A percentile compares a stretch with the other conserved stretches of the same genome.
These are phyloP conservation scores for Poteriospumella lacustris DNA, from an alignment of 108 stramenopile species.

Conservation along the genomic window DNA sequence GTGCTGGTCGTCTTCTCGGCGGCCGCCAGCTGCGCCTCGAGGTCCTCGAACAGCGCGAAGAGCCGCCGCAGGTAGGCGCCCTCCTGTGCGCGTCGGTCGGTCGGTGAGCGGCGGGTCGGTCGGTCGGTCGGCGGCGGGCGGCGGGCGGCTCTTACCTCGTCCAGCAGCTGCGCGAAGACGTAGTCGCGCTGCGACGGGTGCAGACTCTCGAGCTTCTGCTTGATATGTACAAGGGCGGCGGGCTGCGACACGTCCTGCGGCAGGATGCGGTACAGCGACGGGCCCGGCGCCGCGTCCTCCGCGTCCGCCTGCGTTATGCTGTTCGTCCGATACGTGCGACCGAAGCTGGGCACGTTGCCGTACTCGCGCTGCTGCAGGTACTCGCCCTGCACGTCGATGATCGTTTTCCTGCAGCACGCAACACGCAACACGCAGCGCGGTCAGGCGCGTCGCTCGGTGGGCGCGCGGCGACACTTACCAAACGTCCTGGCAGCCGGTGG, in stretches of 20 bases:
- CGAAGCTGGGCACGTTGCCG: background rate
- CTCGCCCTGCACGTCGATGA: background rate
- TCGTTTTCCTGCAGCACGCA: background rate
- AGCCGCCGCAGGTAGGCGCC: background rate
- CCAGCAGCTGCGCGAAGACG: background rate
- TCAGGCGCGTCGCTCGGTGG: background rate
- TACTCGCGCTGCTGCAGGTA: background rate
- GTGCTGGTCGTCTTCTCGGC: too few species aligned
- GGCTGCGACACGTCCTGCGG: background rate
- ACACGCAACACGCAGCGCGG: background rate
- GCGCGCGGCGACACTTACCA: background rate
- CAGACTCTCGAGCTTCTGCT: background rate
- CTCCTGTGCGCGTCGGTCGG: too few species aligned
- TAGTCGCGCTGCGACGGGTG: constrained; percentile 1
- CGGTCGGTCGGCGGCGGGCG: too few species aligned
- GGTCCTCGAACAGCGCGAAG: background rate
- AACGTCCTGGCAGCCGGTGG: background rate
- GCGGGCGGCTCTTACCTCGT: too few species aligned
- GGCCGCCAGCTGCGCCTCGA: too few species aligned
- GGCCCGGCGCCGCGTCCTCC: too few species aligned
- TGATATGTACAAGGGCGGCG: background rate
- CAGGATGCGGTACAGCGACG: background rate
- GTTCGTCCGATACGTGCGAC: background rate
- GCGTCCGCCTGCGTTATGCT: background rate
- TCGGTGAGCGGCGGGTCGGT: too few species aligned